These are phyloP conservation scores for Dissophora ornata DNA, from an alignment of 192 early-diverging fungal genomes.

Conservation along the genomic window DNA sequence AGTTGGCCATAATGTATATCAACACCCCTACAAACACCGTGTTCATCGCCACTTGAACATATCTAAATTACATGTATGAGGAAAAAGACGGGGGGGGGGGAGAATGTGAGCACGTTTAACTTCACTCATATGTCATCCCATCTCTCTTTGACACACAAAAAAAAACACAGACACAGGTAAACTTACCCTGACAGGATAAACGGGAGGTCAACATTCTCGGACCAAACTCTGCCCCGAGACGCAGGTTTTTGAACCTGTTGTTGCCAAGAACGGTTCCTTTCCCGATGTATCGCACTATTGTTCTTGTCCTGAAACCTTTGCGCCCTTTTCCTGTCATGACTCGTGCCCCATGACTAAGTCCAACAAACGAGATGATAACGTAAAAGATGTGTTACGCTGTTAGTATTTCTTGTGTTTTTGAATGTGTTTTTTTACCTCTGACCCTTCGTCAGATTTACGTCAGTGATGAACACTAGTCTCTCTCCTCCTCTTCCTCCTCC, in stretches of 20 bases:
- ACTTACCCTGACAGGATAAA: conserved; percentile 42
- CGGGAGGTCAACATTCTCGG: conserved; percentile 50
- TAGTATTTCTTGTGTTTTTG: too few species aligned
- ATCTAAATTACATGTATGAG: too few species aligned
- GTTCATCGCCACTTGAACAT: conserved; percentile 81
- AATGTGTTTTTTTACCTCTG: too few species aligned
- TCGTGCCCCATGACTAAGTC: neutral
- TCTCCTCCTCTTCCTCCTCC: neutral
- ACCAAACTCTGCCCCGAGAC: conserved; percentile 24
- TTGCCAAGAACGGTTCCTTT: neutral
- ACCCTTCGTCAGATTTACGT: too few species aligned
- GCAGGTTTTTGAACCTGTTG: neutral
- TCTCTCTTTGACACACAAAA: too few species aligned
- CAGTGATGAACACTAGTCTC: neutral
- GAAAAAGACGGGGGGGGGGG: too few species aligned
- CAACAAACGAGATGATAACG: neutral
- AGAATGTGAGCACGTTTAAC: too few species aligned
- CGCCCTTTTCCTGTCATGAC: neutral
- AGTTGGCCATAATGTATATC: conserved; percentile 73
- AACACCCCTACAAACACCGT: conserved; percentile 67
- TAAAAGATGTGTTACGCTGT: too few species aligned
- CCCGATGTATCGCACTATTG: neutral
- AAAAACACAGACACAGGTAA: too few species aligned
- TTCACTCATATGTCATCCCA: too few species aligned
- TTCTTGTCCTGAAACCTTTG: conserved; percentile 1